Evolutionary conservation across 2,329 filamentous ascomycete genomes (phyloP).

Genomic region (Hypoxylon sp.): DNA sequence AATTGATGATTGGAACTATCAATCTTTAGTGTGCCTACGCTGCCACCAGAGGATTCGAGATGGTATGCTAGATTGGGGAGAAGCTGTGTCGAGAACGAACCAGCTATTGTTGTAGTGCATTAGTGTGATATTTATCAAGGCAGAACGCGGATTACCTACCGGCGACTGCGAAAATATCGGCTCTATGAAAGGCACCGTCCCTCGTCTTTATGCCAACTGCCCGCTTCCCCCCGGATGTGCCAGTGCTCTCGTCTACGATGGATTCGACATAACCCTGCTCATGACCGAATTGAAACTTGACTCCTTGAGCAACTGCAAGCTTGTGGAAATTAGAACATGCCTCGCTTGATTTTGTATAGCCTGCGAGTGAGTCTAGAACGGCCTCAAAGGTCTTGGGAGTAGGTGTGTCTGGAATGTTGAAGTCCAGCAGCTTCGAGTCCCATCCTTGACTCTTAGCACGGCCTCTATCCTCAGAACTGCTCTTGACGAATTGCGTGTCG

Average conservation of each 20-base stretch:
- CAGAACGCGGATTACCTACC: not conserved
- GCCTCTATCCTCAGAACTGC: not conserved
- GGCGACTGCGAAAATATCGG: not conserved
- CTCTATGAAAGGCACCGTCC: slow-evolving; percentile 1
- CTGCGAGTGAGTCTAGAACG: slow-evolving; percentile 1
- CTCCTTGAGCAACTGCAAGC: not conserved
- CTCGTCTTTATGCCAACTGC: not conserved
- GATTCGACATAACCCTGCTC: not conserved
- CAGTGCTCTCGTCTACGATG: not conserved
- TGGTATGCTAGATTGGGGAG: not conserved
- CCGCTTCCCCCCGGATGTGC: not conserved
- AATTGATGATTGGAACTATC: not conserved
- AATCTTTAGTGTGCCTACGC: not conserved
- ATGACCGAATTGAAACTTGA: slow-evolving; percentile 1
- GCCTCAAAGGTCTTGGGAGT: slow-evolving; percentile 1
- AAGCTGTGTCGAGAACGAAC: not conserved
- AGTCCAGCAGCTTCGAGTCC: slow-evolving; percentile 1
- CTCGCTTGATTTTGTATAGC: not conserved
- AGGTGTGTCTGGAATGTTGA: not conserved
- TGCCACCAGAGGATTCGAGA: not conserved
- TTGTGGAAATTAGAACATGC: not conserved
- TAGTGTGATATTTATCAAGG: too few relatives aligned
- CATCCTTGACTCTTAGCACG: not conserved
- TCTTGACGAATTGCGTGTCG: slow-evolving; percentile 1
- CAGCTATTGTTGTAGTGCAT: not conserved